Evolutionary conservation across 169 alveolate genomes (phyloP).

Genomic region (Plasmodium vinckei): DNA sequence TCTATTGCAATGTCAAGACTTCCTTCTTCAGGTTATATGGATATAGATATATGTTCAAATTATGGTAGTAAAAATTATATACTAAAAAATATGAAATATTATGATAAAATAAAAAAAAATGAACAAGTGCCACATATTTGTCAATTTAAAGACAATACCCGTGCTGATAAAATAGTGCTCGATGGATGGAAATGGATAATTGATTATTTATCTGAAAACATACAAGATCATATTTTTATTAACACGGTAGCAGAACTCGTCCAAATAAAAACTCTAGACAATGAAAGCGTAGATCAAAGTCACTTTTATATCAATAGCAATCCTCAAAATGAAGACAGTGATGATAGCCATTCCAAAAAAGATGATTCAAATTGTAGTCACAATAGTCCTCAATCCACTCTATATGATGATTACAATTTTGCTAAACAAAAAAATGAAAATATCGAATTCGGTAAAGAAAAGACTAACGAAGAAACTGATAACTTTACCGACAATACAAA

Average conservation of each 20-base stretch:
- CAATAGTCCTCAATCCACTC: too few species aligned
- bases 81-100: slow-evolving; percentile 62
- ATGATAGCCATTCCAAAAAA: not conserved
- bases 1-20: slow-evolving; percentile 72
- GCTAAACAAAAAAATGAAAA: too few species aligned
- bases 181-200: slow-evolving; percentile 88
- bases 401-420: too few species aligned
- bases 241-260: slow-evolving; percentile 79
- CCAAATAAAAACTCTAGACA: slow-evolving; percentile 27
- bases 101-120: slow-evolving; percentile 36
- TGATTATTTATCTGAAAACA: slow-evolving; percentile 58
- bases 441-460: too few species aligned
- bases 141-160: slow-evolving; percentile 67
- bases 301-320: not conserved
- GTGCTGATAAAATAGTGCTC: slow-evolving; percentile 82
- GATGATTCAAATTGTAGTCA: not conserved
- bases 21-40: slow-evolving; percentile 28
- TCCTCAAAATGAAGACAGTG: not conserved
- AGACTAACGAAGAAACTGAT: too few species aligned
- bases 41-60: slow-evolving; percentile 54
- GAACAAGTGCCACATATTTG: slow-evolving; percentile 68
- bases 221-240: slow-evolving; percentile 74
- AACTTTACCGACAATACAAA: too few species aligned
- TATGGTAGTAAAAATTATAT: slow-evolving; percentile 56
- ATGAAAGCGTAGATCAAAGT: not conserved